Evolutionary conservation across 768 basidiomycete genomes (phyloP).

Genomic region (Naganishia friedmannii): DNA sequence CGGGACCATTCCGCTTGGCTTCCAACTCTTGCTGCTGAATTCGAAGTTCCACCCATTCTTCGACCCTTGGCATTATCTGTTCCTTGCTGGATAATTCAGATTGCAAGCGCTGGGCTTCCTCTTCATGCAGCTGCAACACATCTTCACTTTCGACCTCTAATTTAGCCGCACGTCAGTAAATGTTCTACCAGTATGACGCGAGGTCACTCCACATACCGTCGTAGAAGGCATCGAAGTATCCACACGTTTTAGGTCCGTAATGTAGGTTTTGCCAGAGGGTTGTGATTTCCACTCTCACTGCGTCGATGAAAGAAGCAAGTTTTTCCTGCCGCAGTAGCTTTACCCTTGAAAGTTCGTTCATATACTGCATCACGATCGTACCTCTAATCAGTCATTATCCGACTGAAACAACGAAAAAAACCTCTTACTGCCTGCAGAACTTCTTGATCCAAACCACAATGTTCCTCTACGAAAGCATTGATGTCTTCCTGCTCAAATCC

Average conservation of each 20-base stretch:
- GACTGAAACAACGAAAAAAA: background rate
- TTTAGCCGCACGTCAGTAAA: background rate
- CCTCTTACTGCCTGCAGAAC: conserved; percentile 63
- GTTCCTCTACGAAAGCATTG: conserved; percentile 83
- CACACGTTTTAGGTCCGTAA: conserved; percentile 75
- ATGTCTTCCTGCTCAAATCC: conserved; percentile 75
- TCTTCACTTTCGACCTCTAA: conserved; percentile 59
- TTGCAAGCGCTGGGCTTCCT: conserved; percentile 75
- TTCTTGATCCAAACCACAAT: conserved; percentile 76
- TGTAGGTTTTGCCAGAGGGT: conserved; percentile 81
- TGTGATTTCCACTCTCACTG: conserved; percentile 75
- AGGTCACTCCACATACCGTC: conserved; percentile 62
- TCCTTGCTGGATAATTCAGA: conserved; percentile 77
- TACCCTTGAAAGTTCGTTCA: conserved; percentile 86
- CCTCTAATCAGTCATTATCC: background rate
- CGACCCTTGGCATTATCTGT: conserved; percentile 69
- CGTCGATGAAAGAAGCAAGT: conserved; percentile 77
- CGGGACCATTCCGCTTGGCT: conserved; percentile 46
- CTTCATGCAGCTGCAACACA: conserved; percentile 75
- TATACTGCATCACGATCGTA: conserved; percentile 57
- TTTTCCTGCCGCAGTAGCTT: conserved; percentile 79
- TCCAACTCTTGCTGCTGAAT: conserved; percentile 85
- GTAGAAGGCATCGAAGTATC: conserved; percentile 73
- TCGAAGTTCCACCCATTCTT: conserved; percentile 86
- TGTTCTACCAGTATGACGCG: background rate